Evolutionary conservation across 2,329 filamentous ascomycete genomes (phyloP), one percentile per base, ranked within the genome.

Genomic region (Alternaria arborescens): DNA sequence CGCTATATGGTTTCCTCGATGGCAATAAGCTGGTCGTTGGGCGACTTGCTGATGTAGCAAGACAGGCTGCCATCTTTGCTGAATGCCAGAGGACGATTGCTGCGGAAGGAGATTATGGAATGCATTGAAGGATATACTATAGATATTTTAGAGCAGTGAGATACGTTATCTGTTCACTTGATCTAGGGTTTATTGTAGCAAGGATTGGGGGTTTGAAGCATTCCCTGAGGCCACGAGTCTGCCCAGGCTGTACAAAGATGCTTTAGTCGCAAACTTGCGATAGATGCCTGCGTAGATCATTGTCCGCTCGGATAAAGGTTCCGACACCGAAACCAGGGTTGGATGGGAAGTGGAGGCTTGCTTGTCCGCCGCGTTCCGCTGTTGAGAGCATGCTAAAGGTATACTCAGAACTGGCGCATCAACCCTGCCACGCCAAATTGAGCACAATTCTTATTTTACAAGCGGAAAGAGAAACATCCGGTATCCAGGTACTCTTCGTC

Each of bases 21-120:
- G 87, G 88, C 0, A 91, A 91, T 76, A 80, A 83, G 60, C 83
- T 85, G 59, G 84, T 87, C 4, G 77, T 87, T 60, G 79, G 83
- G 3, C 77, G 79, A 26, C 74, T 90, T 44, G 82, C 82, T 12
- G 87, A 91, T 67, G 83, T 91, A 4, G 83, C 84, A 18, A 82
- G 86, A 64, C 88, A 90, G 78, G 85, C 89, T 18, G 81, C 82
- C 44, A 85, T 88, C 5, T 72, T 91, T 69, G 80, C 86, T 10
- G 83, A 86, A 66, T 90, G 87, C 66, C 80, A 83, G 67, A 73
- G 74, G 41, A 79, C 73, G 5, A 77, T 83, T 60, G 75, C 73
- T 12, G 63, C 65, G n/a, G 72, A 77, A 52, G 74, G 71, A 14
- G 76, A 74, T 52, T 71, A 74, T 40, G 70, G 69, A 12, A 53